phyloP scores from a whole-genome alignment of 768 basidiomycete genomes.

The Tephrocybe sp. region DNA sequence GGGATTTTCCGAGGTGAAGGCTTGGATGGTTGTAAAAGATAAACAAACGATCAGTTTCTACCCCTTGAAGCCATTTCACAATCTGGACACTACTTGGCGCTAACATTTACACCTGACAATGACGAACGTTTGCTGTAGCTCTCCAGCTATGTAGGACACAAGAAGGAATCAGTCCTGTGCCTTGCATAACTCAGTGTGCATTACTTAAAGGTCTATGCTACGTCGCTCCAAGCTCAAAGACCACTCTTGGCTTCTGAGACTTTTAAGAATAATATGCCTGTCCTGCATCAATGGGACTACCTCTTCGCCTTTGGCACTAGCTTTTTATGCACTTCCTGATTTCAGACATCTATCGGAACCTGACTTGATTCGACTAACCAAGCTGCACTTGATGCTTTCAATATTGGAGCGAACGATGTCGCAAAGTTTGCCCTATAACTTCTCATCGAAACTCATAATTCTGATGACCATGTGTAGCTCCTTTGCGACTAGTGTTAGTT shows the following conservation, averaged over 20 bases:
- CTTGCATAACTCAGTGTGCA: background rate
- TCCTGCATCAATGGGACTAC: conserved; percentile 29
- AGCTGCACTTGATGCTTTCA: conserved; percentile 20
- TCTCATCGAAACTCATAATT: background rate
- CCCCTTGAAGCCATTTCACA: background rate
- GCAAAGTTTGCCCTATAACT: conserved; percentile 23
- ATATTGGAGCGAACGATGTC: conserved; percentile 30
- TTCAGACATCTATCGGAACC: background rate
- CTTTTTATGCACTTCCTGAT: conserved; percentile 9
- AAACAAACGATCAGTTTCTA: no score
- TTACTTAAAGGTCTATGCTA: background rate
- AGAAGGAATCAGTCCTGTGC: background rate
- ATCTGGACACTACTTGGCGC: background rate
- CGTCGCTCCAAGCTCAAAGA: background rate
- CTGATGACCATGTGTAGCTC: conserved; percentile 13
- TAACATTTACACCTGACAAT: background rate
- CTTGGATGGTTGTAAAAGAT: background rate
- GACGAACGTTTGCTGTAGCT: background rate
- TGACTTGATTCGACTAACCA: background rate
- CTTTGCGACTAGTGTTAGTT: conserved; percentile 25
- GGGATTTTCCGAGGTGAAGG: no score
- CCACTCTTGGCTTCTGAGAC: background rate
- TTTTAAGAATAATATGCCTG: conserved; percentile 17
- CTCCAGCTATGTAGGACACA: background rate
- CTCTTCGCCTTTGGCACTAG: conserved; percentile 28